Evolutionary conservation across 78 protist genomes (phyloP), one percentile per base, ranked within the genome.

Genomic region (Emiliania huxleyi): DNA sequence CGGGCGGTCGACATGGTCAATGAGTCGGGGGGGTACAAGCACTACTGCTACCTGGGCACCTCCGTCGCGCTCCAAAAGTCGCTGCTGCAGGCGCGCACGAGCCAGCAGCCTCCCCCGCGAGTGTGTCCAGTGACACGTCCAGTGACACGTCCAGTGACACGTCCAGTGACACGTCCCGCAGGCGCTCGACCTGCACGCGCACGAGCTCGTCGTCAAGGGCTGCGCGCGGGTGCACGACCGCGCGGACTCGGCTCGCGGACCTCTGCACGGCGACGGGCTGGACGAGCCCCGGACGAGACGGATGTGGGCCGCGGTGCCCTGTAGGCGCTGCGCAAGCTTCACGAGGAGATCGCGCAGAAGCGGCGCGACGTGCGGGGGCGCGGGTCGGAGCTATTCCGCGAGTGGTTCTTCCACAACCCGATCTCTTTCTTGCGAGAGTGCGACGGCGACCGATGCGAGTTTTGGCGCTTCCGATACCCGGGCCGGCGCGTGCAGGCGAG

Each of bases 401-500:
- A 81, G 19, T 81, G 89, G 89, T 81, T 81, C 89, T 81, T 81
- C 56, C 48, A 81, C 56, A 81, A 81, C 89, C 89, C 89, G 23
- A 33, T 81, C n/a, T 44, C 52, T 5, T 11, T 5, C 18, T 38
- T 81, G 49, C 89, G 89, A 23, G 89, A 81, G 55, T 81, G 89
- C 89, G 89, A 81, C 38, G 89, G 89, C 56, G 89, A 81, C 55
- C 89, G 89, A 1, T 81, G 89, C 89, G 89, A 81, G 89, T 81
- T 81, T 12, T 81, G 89, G 89, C 89, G 89, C 48, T 81, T 81
- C 38, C 12, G 52, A 2, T 81, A 22, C 38, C 89, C 89, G 23
- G 26, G 0, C 23, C 55, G 89, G 35, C 89, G 89, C 35, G 89
- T 15, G 89, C 15, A 1, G 18, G 89, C 89, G 38, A n/a, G n/a